These are phyloP conservation scores for Metschnikowia borealis DNA, from an alignment of 805 yeast genomes.

Conservation along the genomic window DNA sequence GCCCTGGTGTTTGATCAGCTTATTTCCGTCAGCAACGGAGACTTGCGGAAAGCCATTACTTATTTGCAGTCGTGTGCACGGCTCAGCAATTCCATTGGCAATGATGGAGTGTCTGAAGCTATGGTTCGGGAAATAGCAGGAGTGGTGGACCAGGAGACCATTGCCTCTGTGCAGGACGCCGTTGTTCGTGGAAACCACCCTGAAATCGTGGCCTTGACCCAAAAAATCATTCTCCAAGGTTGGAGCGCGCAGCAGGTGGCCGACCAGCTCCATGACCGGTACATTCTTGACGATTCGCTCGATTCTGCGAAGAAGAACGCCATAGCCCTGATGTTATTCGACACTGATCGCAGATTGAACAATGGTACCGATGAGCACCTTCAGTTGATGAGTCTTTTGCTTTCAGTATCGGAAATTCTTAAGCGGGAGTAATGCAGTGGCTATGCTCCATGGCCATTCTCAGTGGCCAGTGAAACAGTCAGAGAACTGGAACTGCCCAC, in stretches of 20 bases:
- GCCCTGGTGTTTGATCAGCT: constrained; percentile 62
- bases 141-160: constrained; percentile 50
- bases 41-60: constrained; percentile 89
- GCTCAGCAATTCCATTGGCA: constrained; percentile 10
- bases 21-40: constrained; percentile 77
- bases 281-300: constrained; percentile 52
- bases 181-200: constrained; percentile 24
- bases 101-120: constrained; percentile 36
- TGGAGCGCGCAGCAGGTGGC: constrained; percentile 76
- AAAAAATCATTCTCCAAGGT: constrained; percentile 56
- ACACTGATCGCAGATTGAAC: constrained; percentile 66
- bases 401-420: constrained; percentile 17
- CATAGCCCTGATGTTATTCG: constrained; percentile 63
- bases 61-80: constrained; percentile 52
- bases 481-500: no score
- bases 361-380: constrained; percentile 90
- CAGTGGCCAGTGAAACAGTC: no score
- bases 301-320: constrained; percentile 55
- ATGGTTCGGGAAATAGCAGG: constrained; percentile 74
- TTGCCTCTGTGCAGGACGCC: constrained; percentile 40
- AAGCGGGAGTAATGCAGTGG: background rate
- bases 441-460: no score
- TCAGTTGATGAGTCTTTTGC: constrained; percentile 63
- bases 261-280: constrained; percentile 65
- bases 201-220: constrained; percentile 41